Evolutionary conservation across 495 filamentous ascomycete species (phyloP).

Genomic region (Daldinia childiae): DNA sequence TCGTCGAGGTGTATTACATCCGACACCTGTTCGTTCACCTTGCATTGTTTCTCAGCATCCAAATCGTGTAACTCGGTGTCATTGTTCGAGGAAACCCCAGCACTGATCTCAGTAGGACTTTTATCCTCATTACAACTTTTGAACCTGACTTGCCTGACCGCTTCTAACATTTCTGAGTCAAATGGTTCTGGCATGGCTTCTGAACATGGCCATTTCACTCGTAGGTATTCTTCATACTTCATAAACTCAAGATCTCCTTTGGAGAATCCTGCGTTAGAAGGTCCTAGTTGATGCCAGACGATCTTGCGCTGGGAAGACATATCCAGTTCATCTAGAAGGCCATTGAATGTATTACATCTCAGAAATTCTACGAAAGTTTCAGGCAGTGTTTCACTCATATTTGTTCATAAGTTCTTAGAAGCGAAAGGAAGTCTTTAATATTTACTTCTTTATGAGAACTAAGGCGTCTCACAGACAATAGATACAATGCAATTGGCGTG

Average conservation of each 20-base stretch:
- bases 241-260: slow-evolving; percentile 4
- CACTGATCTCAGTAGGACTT: neutral
- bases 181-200: slow-evolving; percentile 34
- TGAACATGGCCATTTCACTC: slow-evolving; percentile 25
- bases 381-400: neutral
- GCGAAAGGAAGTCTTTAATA: neutral
- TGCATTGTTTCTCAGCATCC: neutral
- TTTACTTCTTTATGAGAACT: neutral
- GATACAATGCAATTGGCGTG: neutral
- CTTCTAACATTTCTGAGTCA: slow-evolving; percentile 31
- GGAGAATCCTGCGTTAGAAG: neutral
- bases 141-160: neutral
- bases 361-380: neutral
- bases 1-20: neutral
- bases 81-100: neutral
- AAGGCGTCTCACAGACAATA: neutral
- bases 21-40: neutral
- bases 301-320: slow-evolving; percentile 5
- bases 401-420: neutral
- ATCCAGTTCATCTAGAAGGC: slow-evolving; percentile 11
- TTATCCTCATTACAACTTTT: neutral
- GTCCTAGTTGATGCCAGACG: neutral
- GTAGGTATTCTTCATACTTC: slow-evolving; percentile 30
- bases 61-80: neutral
- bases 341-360: slow-evolving; percentile 7